Evolutionary conservation across 2,329 filamentous ascomycete species (phyloP), one percentile per base, ranked within the genome.

Genomic region (Colletotrichum spinosum): DNA sequence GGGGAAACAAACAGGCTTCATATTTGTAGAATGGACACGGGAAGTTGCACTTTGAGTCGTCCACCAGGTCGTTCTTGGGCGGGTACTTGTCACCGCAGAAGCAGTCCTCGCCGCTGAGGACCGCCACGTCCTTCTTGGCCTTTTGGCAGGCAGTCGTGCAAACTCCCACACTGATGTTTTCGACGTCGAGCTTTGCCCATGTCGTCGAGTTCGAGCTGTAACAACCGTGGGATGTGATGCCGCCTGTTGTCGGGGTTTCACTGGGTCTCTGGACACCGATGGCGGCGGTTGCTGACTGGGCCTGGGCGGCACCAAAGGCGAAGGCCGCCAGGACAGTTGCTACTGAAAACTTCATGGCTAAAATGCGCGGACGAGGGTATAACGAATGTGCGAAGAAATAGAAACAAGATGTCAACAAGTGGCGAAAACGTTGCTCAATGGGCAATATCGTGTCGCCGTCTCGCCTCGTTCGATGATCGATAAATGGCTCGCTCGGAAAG

Each of bases 21-120:
- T 73, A 39, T 25, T 78, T 79, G 71, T 81, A 94, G 8, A 88
- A 91, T 33, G 86, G 81, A 75, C 94, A 97, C 0, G 81, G 74
- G 35, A 83, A 84, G 72, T 86, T 82, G 79, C 94, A 97, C 13
- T 88, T 78, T 8, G 74, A 75, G 72, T 90, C 84, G 49, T 84
- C 79, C 7, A 87, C 84, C 65, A 89, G 74, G 45, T 80, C 80
- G 13, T 79, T 79, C 44, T 80, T 72, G 13, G 88, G 81, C 0
- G 94, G 94, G 52, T 94, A 84, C 64, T 83, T 77, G 68, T 88
- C 79, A 65, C 93, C 94, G 72, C 94, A 97, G 72, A 83, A 92
- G 79, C 94, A 97, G 15, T 83, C 81, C 13, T 86, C 86, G 15
- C 84, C 83, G 8, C 84, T 86, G 49, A 92, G 79, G 38, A 84